Percentiles rank a stretch among this genome's conserved stretches.
Conservation (phyloP, 2,329 filamentous ascomycete genomes). For the Escovopsis weberi region DNA sequence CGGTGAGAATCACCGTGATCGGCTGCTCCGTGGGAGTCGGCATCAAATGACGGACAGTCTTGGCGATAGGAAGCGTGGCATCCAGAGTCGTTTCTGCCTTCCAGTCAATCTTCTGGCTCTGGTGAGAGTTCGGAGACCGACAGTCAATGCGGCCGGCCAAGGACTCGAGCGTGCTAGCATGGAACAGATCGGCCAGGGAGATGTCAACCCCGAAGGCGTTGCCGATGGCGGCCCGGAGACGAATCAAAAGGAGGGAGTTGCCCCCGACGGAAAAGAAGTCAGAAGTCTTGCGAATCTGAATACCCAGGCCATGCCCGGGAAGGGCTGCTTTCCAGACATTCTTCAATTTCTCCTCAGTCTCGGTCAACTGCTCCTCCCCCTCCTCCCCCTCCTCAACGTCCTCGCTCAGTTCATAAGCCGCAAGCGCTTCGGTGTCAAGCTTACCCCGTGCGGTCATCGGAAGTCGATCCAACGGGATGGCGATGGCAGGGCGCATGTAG, state of each 20-base stretch:
- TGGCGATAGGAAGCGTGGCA: neutral
- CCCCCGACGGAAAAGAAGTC: slow-evolving; percentile 28
- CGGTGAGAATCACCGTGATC: slow-evolving; percentile 2
- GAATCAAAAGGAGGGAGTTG: slow-evolving; percentile 24
- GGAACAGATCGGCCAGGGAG: slow-evolving; percentile 22
- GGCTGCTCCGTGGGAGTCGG: neutral
- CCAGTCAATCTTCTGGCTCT: slow-evolving; percentile 10
- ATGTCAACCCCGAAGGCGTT: slow-evolving; percentile 17
- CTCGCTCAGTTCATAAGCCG: slow-evolving; percentile 9
- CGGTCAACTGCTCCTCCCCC: neutral
- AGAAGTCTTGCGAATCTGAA: slow-evolving; percentile 5
- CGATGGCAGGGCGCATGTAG: slow-evolving; percentile 19
- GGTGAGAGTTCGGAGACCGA: neutral
- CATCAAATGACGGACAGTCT: neutral
- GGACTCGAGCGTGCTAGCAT: slow-evolving; percentile 19
- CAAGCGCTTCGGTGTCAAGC: slow-evolving; percentile 15
- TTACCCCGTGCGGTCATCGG: slow-evolving; percentile 17
- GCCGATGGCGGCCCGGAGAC: slow-evolving; percentile 20
- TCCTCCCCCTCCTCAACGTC: neutral
- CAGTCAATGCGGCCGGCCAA: slow-evolving; percentile 24
- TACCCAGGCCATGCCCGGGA: neutral
- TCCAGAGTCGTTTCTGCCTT: slow-evolving; percentile 8
- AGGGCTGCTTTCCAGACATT: neutral
- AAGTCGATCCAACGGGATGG: slow-evolving; percentile 13
- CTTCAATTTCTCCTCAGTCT: neutral